Base-by-base conservation (phyloP, 2,329 filamentous ascomycete genomes). In the Aspergillus puulaauensis region DNA sequence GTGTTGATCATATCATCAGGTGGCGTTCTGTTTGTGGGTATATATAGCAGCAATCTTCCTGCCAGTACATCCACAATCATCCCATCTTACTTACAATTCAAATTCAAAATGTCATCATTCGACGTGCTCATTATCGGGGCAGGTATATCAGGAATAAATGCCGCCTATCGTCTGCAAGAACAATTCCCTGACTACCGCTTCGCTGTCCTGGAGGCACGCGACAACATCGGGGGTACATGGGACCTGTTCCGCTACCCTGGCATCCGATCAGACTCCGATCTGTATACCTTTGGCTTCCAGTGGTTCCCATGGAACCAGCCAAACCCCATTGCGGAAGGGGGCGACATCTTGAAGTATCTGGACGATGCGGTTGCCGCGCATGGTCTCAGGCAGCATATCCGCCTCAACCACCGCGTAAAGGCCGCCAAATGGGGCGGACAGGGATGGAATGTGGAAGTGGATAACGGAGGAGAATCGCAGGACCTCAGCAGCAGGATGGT, bases 161-260 rank as follows among this genome's bases (percentile, higher is more conserved):
- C 85, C 14, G 88, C 83, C 12, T 91, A 91, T 67, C 84, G 86
- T 17, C 64, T 90, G 1, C 85, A 90, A 64, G 78, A 78, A 1
- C 71, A 80, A 17, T 73, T 86, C 1, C 85, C 87, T 0, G 67
- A 77, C 41, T 74, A 79, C 39, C 82, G 71, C 2, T 91, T 89
- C 68, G 79, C 82, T 8, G 83, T 93, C 19, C 80, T 93, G 15
- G 90, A 93, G 70, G 80, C 79, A 2, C 84, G 90, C 24, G 76
- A 81, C 48, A 76, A 79, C 35, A 78, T 92, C 8, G 90, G 90
- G 2, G 90, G 90, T 1, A 93, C 90, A 0, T 93, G 90, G 90
- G 86, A 88, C 65, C 74, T 91, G 1, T 93, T 91, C 77, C 83
- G 81, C 39, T 93, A 91, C 64, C 89, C 89, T 0, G 87, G 90